Evolutionary conservation across 768 basidiomycete species (phyloP).

Genomic region (Pleurotus eryngii): DNA sequence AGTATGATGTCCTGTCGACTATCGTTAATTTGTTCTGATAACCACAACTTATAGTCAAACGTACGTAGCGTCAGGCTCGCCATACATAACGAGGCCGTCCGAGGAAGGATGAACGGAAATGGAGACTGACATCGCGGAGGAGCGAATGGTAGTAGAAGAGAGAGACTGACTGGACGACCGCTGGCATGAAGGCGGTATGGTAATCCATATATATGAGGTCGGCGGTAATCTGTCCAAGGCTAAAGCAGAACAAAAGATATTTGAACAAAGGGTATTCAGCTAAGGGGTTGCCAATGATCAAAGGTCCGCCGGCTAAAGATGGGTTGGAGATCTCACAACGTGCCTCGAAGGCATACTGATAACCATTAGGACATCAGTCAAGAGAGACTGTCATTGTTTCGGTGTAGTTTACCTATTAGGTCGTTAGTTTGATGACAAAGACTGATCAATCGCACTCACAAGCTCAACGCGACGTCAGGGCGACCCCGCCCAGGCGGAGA

Average conservation of each 20-base stretch:
- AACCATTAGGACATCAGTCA: background rate
- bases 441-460: too few species aligned
- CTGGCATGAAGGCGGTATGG: background rate
- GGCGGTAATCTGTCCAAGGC: background rate
- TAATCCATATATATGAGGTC: background rate
- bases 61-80: conserved; percentile 62
- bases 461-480: too few species aligned
- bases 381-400: background rate
- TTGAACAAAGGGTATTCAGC: conserved; percentile 2
- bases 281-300: background rate
- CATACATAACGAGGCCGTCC: conserved; percentile 63
- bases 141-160: background rate
- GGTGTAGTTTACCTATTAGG: background rate
- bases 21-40: conserved; percentile 1
- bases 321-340: background rate
- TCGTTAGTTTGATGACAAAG: background rate
- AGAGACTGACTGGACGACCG: background rate
- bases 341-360: background rate
- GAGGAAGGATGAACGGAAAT: conserved; percentile 61
- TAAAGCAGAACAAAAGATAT: conserved; percentile 6
- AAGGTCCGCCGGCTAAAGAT: background rate
- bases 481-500: too few species aligned
- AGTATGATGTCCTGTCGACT: conserved; percentile 70
- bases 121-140: conserved; percentile 56
- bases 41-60: conserved; percentile 17